Evolutionary conservation across 148 eudicot species (phyloP), one percentile per base, ranked within the genome.

Genomic region (Heliosperma pusillum): DNA sequence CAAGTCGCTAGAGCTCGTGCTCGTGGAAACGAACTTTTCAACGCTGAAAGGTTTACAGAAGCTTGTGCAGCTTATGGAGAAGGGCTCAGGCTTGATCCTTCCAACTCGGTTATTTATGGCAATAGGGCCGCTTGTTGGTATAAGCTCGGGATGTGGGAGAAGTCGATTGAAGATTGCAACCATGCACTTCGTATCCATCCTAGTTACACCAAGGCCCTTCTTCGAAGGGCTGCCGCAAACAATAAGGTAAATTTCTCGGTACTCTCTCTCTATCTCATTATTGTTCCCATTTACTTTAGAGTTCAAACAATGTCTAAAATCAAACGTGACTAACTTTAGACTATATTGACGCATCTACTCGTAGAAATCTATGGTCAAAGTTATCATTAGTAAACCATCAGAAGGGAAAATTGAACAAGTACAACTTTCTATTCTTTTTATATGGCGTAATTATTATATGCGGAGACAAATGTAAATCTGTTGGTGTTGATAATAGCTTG

Each of bases 41-140:
- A 87, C 77, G 81, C 92, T 1, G 97, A 90, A 79, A 88, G 97
- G 78, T 86, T 72, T 75, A 92, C 97, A 19, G 99, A 95, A 86
- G 99, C 99, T 40, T 87, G 89, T 74, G 73, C 91, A 26, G 97
- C 99, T 60, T 95, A 95, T 78, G 92, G 86, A 26, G 99, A 95
- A 83, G 99, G 99, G 78, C 87, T 95, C 26, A 87, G 74, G 71
- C 78, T 85, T 29, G 94, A 95, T 76, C 90, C 97, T 50, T 86
- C 86, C 69, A 95, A 85, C 76, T 82, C 99, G 1, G 90, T 95
- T 80, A 91, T 95, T 24, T 90, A 88, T 69, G 89, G 97, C 85
- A 95, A 95, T 70, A 80, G 97, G 81, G 99, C 99, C 60, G 99
- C 99, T 76, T 95, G 97, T 79, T 92, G 91, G 93, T 92, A 22